Conservation (phyloP, 2,329 filamentous ascomycete genomes). For the Exutisphaerella laricina region DNA sequence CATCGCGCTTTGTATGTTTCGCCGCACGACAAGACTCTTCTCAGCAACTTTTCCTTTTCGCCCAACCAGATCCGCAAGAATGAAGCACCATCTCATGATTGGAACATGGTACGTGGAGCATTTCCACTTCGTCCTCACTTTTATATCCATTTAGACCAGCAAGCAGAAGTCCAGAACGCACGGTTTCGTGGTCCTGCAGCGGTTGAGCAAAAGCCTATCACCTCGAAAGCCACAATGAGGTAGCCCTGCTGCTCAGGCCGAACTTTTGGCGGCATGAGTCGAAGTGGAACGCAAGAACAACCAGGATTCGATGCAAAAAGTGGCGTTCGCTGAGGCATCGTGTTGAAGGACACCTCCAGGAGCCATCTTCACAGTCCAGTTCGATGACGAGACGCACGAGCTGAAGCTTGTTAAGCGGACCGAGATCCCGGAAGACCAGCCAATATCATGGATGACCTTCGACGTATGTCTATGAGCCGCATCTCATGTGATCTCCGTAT, state of each 20-base stretch:
- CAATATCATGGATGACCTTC: conserved; percentile 92
- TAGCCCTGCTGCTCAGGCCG: not conserved
- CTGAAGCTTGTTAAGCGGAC: conserved; percentile 74
- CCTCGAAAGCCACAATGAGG: conserved; percentile 2
- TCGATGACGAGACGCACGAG: conserved; percentile 74
- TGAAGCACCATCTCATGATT: conserved; percentile 88
- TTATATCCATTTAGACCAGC: not conserved
- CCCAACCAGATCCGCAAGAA: conserved; percentile 38
- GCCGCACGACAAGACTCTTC: not conserved
- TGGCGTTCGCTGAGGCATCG: conserved; percentile 6
- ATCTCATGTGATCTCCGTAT: not conserved
- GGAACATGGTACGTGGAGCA: conserved; percentile 61
- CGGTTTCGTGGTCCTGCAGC: not conserved
- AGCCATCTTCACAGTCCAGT: conserved; percentile 82
- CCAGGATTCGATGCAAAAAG: not conserved
- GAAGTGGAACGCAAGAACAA: not conserved
- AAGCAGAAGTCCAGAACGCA: not conserved
- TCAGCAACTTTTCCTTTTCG: conserved; percentile 4
- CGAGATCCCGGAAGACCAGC: conserved; percentile 73
- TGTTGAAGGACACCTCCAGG: conserved; percentile 62
- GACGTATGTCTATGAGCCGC: conserved; percentile 53
- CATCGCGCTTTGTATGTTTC: conserved; percentile 2
- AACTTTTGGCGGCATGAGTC: conserved; percentile 2
- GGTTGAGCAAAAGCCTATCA: conserved; percentile 3
- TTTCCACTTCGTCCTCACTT: not conserved